Conservation (phyloP, 2,329 filamentous ascomycete genomes). For the Macrophomina pseudophaseolina region DNA sequence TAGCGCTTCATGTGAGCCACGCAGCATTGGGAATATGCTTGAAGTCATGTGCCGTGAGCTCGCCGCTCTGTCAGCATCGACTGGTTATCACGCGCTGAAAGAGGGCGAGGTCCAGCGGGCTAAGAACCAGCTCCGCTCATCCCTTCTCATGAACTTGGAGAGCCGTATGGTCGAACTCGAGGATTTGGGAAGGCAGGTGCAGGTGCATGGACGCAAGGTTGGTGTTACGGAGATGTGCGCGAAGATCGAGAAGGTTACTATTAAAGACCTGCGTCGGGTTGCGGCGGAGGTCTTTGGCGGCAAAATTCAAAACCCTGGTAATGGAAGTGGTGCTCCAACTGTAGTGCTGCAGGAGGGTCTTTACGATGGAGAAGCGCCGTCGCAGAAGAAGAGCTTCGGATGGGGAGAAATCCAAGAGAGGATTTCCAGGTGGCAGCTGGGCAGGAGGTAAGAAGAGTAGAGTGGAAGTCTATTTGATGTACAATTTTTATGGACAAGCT, state of each 20-base stretch:
- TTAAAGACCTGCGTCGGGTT: constrained; percentile 80
- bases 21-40: constrained; percentile 80
- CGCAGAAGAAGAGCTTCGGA: constrained; percentile 69
- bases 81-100: constrained; percentile 74
- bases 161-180: constrained; percentile 97
- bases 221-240: constrained; percentile 92
- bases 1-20: constrained; percentile 80
- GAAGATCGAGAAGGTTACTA: constrained; percentile 80
- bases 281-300: constrained; percentile 80
- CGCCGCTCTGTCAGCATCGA: constrained; percentile 74
- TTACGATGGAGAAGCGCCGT: constrained; percentile 60
- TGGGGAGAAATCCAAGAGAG: constrained; percentile 92
- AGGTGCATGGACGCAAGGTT: constrained; percentile 93
- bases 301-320: constrained; percentile 72
- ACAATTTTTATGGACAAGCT: not conserved
- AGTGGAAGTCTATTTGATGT: constrained; percentile 4
- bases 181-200: constrained; percentile 91
- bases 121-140: constrained; percentile 93
- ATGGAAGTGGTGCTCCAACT: constrained; percentile 85
- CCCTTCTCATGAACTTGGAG: constrained; percentile 95
- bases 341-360: constrained; percentile 94
- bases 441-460: constrained; percentile 55
- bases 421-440: constrained; percentile 83
- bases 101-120: constrained; percentile 83
- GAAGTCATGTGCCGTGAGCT: constrained; percentile 95